Percentiles rank a stretch among this genome's conserved stretches.
These are phyloP conservation scores for Pseudogymnoascus sp. DNA, from an alignment of 2,329 filamentous ascomycete genomes.

Conservation along the genomic window DNA sequence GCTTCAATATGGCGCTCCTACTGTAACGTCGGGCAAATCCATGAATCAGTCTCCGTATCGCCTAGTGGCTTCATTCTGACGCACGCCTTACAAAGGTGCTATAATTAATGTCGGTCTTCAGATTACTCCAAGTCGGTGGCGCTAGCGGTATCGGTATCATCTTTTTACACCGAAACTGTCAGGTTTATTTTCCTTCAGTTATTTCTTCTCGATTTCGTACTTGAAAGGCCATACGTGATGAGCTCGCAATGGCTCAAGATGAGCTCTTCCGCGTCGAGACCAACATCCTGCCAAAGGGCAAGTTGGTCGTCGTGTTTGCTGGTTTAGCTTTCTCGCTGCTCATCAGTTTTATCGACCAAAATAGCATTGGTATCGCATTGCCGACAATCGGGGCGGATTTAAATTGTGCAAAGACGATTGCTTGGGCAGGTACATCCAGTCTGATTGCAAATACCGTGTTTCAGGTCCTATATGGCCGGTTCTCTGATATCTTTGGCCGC, in stretches of 20 bases:
- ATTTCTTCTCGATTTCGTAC: background rate
- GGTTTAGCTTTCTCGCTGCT: conserved; percentile 44
- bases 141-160: background rate
- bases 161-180: background rate
- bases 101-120: background rate
- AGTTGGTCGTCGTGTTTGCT: conserved; percentile 43
- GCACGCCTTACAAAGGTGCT: background rate
- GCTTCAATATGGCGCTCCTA: background rate
- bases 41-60: background rate
- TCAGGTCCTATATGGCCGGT: conserved; percentile 54
- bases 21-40: background rate
- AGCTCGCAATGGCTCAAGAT: background rate
- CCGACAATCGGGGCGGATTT: conserved; percentile 40
- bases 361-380: conserved; percentile 38
- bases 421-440: conserved; percentile 46
- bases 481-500: conserved; percentile 54
- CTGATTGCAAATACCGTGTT: conserved; percentile 53
- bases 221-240: background rate
- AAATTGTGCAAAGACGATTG: conserved; percentile 39
- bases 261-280: conserved; percentile 38
- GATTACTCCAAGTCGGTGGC: background rate
- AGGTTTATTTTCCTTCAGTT: background rate
- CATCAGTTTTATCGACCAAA: conserved; percentile 49
- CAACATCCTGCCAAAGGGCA: conserved; percentile 44
- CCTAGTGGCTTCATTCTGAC: conserved; percentile 1